Evolutionary conservation across 306 rosid genomes (phyloP).

Genomic region (Potentilla sterilis): DNA sequence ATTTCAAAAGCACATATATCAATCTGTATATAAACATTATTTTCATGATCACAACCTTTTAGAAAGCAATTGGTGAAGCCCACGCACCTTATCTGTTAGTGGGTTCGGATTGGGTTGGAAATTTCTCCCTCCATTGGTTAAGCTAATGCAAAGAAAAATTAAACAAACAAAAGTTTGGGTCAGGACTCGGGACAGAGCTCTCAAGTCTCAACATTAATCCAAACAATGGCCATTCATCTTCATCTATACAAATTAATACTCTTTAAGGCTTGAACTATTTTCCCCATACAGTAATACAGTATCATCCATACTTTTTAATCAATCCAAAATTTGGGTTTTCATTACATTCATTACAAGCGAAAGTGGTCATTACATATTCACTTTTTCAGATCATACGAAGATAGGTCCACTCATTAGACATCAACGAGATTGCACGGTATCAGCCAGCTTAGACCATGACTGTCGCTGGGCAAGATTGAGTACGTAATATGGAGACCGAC

Average conservation of each 20-base stretch:
- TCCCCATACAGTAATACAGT: neutral
- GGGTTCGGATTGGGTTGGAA: slow-evolving; percentile 8
- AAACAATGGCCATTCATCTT: slow-evolving; percentile 9
- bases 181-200: neutral
- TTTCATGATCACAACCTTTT: neutral
- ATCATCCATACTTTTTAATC: neutral
- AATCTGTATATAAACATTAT: neutral
- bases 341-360: too few relatives aligned
- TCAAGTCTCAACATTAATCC: slow-evolving; percentile 6
- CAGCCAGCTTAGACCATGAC: too few relatives aligned
- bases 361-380: too few relatives aligned
- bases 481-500: too few relatives aligned
- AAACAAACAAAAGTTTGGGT: neutral
- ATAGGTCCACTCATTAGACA: too few relatives aligned
- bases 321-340: too few relatives aligned
- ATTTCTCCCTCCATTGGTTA: neutral
- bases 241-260: neutral
- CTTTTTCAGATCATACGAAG: too few relatives aligned
- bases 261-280: neutral
- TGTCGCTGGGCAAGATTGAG: too few relatives aligned
- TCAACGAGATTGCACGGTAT: too few relatives aligned
- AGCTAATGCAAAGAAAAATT: neutral
- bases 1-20: neutral
- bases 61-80: slow-evolving; percentile 8
- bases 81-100: neutral